Evolutionary conservation across 1,284 basidiomycete genomes (phyloP), one percentile per base, ranked within the genome.

Genomic region (Kwoniella shivajii): DNA sequence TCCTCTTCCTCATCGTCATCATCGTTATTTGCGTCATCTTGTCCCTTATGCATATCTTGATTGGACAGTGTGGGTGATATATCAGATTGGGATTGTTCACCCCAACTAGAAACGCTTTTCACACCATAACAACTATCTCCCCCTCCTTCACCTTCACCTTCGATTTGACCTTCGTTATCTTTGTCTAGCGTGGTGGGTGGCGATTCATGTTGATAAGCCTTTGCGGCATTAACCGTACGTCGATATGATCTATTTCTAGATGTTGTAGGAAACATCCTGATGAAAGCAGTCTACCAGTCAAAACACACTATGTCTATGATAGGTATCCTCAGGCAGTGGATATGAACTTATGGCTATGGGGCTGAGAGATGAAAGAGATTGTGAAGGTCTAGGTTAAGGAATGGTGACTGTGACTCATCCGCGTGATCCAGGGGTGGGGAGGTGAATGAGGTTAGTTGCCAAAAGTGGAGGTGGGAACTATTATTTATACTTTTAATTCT

Each of bases 171-270:
- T 33, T 45, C 41, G 14, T 41, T 33, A 18, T 53, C 24, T 20
- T 41, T 26, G n/a, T n/a, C n/a, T n/a, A n/a, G n/a, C 14, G 43
- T 29, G 11, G 47, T 37, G 26, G 59, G 59, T 51, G 57, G 57
- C 50, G 57, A 59, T 50, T 59, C 57, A 26, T 50, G 49, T 34
- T 60, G 58, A 52, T 60, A 56, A 29, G 58, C 54, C 38, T 29
- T 49, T 7, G 50, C 50, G 30, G 59, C 54, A 42, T 50, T 54
- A 41, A 45, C 38, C 29, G 48, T 50, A 30, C 37, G 13, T 36
- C 45, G 27, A 14, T 52, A 51, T 3, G 13, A 26, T 33, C 52
- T 37, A 37, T 45, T 37, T 33, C 56, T 50, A 20, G 42, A 41
- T 14, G 43, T 22, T 4, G 53, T 55, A 4, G 57, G 57, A 34